phyloP scores from a whole-genome alignment of 202 grass and related monocot species.

The Bolboschoenoplectus hybrid region DNA sequence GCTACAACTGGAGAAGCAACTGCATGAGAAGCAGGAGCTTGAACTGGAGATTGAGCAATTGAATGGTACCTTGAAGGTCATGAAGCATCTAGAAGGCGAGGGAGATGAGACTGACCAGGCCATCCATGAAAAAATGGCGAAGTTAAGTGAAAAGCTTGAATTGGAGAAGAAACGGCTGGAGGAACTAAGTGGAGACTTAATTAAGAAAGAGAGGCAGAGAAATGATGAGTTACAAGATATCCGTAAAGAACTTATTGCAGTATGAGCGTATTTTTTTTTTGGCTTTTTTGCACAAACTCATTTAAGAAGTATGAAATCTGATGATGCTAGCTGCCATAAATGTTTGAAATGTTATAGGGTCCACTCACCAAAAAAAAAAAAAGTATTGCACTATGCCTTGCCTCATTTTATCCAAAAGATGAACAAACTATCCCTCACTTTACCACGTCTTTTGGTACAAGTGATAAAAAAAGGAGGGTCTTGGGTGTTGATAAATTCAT shows the following conservation, averaged over 20 bases:
- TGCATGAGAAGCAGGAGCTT: conserved; percentile 83
- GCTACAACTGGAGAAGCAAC: conserved; percentile 75
- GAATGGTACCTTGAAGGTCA: conserved; percentile 82
- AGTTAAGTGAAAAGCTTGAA: conserved; percentile 65
- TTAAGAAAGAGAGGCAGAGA: conserved; percentile 78
- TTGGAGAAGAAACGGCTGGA: conserved; percentile 67
- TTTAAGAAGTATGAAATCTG: conserved; percentile 10
- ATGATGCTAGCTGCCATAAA: conserved; percentile 1
- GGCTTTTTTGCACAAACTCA: background rate
- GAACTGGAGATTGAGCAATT: conserved; percentile 82
- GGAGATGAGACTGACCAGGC: conserved; percentile 84
- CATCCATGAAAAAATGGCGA: conserved; percentile 80
- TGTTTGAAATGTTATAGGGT: background rate
- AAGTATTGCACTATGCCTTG: background rate
- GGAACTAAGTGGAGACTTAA: conserved; percentile 60
- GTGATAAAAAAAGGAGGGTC: background rate
- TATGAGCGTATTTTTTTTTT: conserved; percentile 39
- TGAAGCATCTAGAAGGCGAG: conserved; percentile 86
- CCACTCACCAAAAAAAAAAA: background rate
- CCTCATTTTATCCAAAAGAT: conserved; percentile 1
- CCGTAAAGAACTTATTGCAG: conserved; percentile 76
- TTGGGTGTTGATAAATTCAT: conserved; percentile 8
- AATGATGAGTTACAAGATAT: conserved; percentile 83
- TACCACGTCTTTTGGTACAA: background rate
- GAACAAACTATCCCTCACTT: background rate